Evolutionary conservation across 306 rosid genomes (phyloP), one percentile per base, ranked within the genome.

Genomic region (Quercus alba): DNA sequence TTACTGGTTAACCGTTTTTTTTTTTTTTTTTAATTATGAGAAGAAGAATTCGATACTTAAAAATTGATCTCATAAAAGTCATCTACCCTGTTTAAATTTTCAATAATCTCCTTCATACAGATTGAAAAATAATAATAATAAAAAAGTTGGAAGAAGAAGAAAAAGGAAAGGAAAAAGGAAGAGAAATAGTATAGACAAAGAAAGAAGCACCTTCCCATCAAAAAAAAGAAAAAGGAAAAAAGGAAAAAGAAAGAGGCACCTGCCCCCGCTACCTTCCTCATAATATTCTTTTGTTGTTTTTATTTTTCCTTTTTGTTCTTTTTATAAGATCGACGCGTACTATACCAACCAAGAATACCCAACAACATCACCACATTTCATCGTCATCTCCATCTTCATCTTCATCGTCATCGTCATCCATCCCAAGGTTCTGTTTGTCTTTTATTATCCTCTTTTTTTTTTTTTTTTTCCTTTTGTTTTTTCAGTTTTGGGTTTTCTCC

Each of bases 391-490:
- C 3, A 31, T 66, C 71, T 6, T 66, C 25, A 31, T 18, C 44
- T 5, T 63, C 4, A 19, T 19, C 46, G 0, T 64, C 5, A 30
- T 6, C 70, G n/a, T 30, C 70, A 64, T 10, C 72, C 52, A 35
- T n/a, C 72, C n/a, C 25, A 35, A 68, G 72, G 26, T 68, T 23
- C 51, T 9, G 52, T 77, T 1, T 74, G 75, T 72, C 78, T 64
- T 66, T 23, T 2, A 44, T 70, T 70, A 41, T 25, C 73, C 26
- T 55, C 52, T 54, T 15, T n/a, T 54, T 15, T n/a, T n/a, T 54
- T 15, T n/a, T n/a, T 49, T 15, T 10, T 23, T 21, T 68, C 51
- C 68, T 46, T 18, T 74, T 73, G 7, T 67, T 17, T 19, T 25
- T 26, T 56, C 75, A 28, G 18, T 25, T 54, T 78, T 71, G 72